Conservation (phyloP, 441 rosid genomes). For the Erodium trifolium region DNA sequence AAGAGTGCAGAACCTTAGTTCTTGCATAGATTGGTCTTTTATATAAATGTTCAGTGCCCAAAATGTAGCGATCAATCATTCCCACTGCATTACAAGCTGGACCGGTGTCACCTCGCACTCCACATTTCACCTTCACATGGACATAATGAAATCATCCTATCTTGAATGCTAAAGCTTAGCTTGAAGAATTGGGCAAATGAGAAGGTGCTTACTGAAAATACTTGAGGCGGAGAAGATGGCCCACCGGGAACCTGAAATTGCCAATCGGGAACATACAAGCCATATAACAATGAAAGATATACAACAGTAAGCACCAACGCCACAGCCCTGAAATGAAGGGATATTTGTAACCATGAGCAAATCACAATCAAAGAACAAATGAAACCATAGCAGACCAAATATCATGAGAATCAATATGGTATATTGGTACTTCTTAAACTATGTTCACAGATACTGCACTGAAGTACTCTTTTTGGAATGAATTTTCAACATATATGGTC, state of each 20-base stretch:
- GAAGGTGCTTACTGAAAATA: slow-evolving; percentile 35
- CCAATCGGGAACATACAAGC: slow-evolving; percentile 73
- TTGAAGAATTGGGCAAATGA: neutral
- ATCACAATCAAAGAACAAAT: no score
- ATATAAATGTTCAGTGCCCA: slow-evolving; percentile 63
- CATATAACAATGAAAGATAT: slow-evolving; percentile 50
- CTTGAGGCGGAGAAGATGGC: slow-evolving; percentile 34
- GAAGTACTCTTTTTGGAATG: neutral
- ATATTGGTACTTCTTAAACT: neutral
- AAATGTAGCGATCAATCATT: slow-evolving; percentile 55
- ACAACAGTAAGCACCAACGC: slow-evolving; percentile 35
- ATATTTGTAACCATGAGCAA: neutral
- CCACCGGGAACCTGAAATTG: slow-evolving; percentile 46
- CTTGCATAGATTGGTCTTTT: slow-evolving; percentile 55
- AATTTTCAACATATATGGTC: no score
- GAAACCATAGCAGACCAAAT: neutral
- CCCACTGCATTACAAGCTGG: slow-evolving; percentile 82
- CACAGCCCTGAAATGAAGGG: slow-evolving; percentile 36
- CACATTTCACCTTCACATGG: slow-evolving; percentile 62
- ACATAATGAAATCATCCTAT: slow-evolving; percentile 1
- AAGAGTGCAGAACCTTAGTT: slow-evolving; percentile 33
- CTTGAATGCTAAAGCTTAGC: neutral
- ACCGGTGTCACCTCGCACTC: slow-evolving; percentile 59
- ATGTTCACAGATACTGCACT: neutral
- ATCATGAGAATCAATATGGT: slow-evolving; percentile 3